These are phyloP conservation scores for Phytophthora melonis DNA, from an alignment of 352 stramenopile genomes.

Conservation along the genomic window DNA sequence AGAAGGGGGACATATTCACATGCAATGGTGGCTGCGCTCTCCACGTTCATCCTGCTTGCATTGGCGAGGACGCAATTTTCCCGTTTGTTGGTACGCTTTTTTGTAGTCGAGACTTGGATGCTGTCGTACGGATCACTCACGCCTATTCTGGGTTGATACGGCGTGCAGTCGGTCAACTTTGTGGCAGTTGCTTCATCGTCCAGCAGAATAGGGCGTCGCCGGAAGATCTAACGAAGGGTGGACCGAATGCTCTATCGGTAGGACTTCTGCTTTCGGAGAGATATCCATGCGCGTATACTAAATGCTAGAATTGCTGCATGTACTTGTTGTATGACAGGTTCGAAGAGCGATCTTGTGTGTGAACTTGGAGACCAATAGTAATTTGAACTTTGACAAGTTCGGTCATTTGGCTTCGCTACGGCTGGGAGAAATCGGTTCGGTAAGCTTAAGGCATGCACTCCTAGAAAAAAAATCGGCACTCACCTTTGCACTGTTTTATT, in stretches of 20 bases:
- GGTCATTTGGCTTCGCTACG: slow-evolving; percentile 78
- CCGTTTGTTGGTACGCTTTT: slow-evolving; percentile 52
- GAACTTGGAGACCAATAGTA: slow-evolving; percentile 75
- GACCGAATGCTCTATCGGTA: slow-evolving; percentile 63
- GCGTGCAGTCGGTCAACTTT: slow-evolving; percentile 62
- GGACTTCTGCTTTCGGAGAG: slow-evolving; percentile 1
- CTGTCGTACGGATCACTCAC: neutral
- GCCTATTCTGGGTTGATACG: neutral
- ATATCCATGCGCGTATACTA: neutral
- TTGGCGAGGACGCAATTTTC: slow-evolving; percentile 70
- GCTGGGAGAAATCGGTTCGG: slow-evolving; percentile 72
- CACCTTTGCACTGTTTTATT: slow-evolving; percentile 8
- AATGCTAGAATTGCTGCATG: slow-evolving; percentile 1
- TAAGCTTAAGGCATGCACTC: slow-evolving; percentile 19
- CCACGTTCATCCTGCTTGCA: slow-evolving; percentile 61
- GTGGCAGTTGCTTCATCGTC: slow-evolving; percentile 77
- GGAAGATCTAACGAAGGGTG: slow-evolving; percentile 79
- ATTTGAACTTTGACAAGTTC: slow-evolving; percentile 80
- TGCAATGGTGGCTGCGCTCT: slow-evolving; percentile 74
- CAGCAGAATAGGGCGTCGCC: slow-evolving; percentile 72
- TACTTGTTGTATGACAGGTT: slow-evolving; percentile 41
- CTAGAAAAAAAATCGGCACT: neutral
- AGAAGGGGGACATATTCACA: slow-evolving; percentile 60
- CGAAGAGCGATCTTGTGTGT: slow-evolving; percentile 75
- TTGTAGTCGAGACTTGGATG: neutral